Evolutionary conservation across 129 eudicot genomes (phyloP).

Genomic region (Tagetes patula): DNA sequence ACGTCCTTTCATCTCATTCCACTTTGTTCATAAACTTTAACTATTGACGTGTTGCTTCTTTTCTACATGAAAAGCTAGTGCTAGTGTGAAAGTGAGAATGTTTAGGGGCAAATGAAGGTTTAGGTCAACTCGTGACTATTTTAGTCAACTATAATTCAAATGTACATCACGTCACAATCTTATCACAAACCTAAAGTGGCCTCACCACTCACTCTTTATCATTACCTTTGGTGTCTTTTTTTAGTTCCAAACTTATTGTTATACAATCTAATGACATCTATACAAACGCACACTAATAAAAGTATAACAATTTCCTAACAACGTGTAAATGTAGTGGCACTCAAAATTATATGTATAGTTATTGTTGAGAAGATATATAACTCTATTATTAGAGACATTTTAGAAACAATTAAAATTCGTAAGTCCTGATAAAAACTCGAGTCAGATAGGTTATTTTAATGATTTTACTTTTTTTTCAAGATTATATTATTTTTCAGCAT

Average conservation of each 20-base stretch:
- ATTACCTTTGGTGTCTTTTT: constrained; percentile 6
- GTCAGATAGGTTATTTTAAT: too few species aligned
- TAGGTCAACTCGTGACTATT: constrained; percentile 17
- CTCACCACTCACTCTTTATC: constrained; percentile 25
- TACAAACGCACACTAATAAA: background rate
- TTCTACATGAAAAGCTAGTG: background rate
- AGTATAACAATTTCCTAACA: background rate
- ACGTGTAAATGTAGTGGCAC: too few species aligned
- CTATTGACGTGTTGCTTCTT: background rate
- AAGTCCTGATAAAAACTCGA: too few species aligned
- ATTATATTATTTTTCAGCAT: too few species aligned
- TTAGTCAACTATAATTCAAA: constrained; percentile 10
- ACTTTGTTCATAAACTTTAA: too few species aligned
- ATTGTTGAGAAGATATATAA: too few species aligned
- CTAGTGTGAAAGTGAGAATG: constrained; percentile 36
- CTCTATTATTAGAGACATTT: too few species aligned
- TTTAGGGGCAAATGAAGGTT: background rate
- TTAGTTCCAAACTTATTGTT: background rate
- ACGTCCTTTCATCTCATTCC: too few species aligned
- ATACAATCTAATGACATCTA: background rate
- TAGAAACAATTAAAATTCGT: too few species aligned
- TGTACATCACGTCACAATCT: constrained; percentile 21
- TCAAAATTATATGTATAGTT: too few species aligned
- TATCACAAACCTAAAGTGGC: constrained; percentile 26
- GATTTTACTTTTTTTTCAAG: too few species aligned